Evolutionary conservation across 805 yeast genomes (phyloP).

Genomic region (Vanderwaltozyma verrucispora): DNA sequence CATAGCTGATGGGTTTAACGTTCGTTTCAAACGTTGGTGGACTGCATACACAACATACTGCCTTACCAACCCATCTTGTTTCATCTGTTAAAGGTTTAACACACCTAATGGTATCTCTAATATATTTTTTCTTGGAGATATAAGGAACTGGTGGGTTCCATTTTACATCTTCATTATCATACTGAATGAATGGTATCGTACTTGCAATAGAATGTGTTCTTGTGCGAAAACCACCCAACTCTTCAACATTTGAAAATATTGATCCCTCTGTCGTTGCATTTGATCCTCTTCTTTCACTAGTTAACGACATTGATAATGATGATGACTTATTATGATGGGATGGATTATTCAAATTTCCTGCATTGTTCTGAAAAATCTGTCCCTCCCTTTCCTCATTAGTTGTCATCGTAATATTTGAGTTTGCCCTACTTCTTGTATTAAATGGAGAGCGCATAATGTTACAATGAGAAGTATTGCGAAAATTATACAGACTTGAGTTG

Average conservation of each 20-base stretch:
- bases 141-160: constrained; percentile 40
- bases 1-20: constrained; percentile 14
- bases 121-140: constrained; percentile 31
- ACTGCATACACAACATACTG: constrained; percentile 27
- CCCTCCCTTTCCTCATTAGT: not conserved
- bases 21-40: constrained; percentile 19
- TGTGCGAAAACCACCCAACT: not conserved
- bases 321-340: too few relatives aligned
- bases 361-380: too few relatives aligned
- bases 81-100: constrained; percentile 42
- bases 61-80: constrained; percentile 44
- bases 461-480: too few relatives aligned
- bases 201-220: constrained; percentile 20
- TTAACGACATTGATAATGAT: too few relatives aligned
- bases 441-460: not conserved
- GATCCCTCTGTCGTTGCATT: not conserved
- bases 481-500: too few relatives aligned
- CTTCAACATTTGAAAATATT: not conserved
- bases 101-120: constrained; percentile 46
- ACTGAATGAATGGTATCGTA: constrained; percentile 12
- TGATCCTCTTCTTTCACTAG: not conserved
- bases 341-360: not conserved
- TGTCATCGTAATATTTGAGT: not conserved
- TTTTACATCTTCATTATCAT: constrained; percentile 26
- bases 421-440: not conserved